phyloP scores from a whole-genome alignment of 108 stramenopile species.

The Mayamaea pseudoterrestris region DNA sequence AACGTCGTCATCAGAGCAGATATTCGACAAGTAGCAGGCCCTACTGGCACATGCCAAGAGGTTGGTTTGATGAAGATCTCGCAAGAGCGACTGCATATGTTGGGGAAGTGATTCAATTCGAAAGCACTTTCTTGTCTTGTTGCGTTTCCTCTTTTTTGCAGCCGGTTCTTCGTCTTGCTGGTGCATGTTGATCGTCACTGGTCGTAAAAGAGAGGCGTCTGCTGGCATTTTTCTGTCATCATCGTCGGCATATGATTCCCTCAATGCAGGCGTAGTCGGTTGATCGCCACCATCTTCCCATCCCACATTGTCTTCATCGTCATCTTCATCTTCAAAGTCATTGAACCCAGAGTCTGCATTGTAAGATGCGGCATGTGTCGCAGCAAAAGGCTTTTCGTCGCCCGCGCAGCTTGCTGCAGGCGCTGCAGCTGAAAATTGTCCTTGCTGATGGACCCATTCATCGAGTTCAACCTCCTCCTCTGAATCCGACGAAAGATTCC shows the following conservation, averaged over 20 bases:
- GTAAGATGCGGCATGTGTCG: neutral
- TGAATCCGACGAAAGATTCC: neutral
- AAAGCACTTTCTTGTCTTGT: neutral
- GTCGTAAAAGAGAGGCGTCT: neutral
- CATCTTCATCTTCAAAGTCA: neutral
- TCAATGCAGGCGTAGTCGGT: neutral
- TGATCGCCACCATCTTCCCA: constrained; percentile 3
- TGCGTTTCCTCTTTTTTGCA: neutral
- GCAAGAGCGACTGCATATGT: neutral
- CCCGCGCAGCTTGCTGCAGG: neutral
- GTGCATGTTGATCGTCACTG: constrained; percentile 1
- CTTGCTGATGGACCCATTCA: constrained; percentile 1
- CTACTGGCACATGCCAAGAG: neutral
- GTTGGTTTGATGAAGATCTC: constrained; percentile 1
- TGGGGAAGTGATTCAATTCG: constrained; percentile 4
- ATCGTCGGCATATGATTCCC: too few species aligned
- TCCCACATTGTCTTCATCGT: constrained; percentile 1
- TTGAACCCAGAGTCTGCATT: neutral
- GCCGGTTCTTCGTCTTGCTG: neutral
- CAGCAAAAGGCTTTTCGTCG: neutral
- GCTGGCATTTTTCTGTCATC: neutral
- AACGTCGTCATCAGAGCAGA: neutral
- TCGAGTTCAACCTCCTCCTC: constrained; percentile 4
- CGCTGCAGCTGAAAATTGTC: neutral
- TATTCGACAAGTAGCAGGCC: neutral